These are phyloP conservation scores for Parastagonospora nodorum DNA, from an alignment of 2,329 filamentous ascomycete genomes.

Conservation along the genomic window DNA sequence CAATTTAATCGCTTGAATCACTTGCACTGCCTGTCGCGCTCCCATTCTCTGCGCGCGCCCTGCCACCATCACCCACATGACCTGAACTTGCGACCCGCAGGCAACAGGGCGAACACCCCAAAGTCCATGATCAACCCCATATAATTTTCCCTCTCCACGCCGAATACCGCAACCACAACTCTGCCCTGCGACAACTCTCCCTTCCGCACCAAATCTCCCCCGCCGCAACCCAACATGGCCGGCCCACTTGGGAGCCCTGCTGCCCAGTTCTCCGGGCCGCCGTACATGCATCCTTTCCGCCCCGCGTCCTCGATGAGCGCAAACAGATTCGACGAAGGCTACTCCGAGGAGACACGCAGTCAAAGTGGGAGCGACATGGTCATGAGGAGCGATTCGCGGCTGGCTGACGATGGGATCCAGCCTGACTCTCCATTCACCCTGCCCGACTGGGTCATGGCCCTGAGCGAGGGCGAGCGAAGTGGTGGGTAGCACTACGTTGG, in stretches of 20 bases:
- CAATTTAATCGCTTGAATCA: not conserved
- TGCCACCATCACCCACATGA: not conserved
- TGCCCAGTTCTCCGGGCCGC: conserved; percentile 35
- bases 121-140: conserved; percentile 2
- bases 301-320: conserved; percentile 43
- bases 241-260: conserved; percentile 29
- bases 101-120: conserved; percentile 5
- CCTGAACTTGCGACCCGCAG: not conserved
- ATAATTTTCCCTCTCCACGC: not conserved
- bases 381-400: conserved; percentile 42
- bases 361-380: conserved; percentile 50
- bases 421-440: conserved; percentile 46
- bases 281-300: conserved; percentile 45
- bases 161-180: not conserved
- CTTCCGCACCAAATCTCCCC: not conserved
- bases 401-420: conserved; percentile 43
- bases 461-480: conserved; percentile 60
- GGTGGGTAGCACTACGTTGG: conserved; percentile 47
- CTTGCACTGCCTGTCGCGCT: not conserved
- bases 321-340: conserved; percentile 75
- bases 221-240: conserved; percentile 31
- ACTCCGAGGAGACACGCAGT: conserved; percentile 74
- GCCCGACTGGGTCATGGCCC: conserved; percentile 60
- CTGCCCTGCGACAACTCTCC: not conserved
- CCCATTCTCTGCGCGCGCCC: not conserved